A percentile compares a stretch with the other conserved stretches of the same genome.
Evolutionary conservation across 805 yeast genomes (phyloP).

Genomic region (Spencermartinsiella europaea): DNA sequence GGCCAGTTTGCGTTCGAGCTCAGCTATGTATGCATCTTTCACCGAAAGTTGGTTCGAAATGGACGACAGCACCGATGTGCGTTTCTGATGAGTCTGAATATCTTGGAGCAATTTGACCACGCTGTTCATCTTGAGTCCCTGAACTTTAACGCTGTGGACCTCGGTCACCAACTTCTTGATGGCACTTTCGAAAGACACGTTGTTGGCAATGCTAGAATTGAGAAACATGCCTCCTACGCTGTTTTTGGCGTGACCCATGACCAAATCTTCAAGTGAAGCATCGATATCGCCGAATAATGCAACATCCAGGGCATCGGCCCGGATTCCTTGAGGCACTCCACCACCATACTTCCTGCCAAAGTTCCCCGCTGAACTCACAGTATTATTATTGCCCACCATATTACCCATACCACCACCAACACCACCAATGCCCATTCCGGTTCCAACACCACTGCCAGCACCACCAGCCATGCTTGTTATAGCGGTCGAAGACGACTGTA

Average conservation of each 20-base stretch:
- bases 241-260: slow-evolving; percentile 31
- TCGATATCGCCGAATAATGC: slow-evolving; percentile 33
- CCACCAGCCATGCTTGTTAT: background rate
- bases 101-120: slow-evolving; percentile 28
- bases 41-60: slow-evolving; percentile 13
- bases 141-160: slow-evolving; percentile 31
- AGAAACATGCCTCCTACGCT: slow-evolving; percentile 32
- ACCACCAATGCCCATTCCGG: background rate
- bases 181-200: slow-evolving; percentile 31
- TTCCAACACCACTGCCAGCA: background rate
- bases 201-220: slow-evolving; percentile 27
- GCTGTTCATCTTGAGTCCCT: slow-evolving; percentile 31
- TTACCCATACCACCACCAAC: background rate
- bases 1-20: slow-evolving; percentile 15
- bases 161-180: slow-evolving; percentile 31
- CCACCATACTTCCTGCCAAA: background rate
- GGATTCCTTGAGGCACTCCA: slow-evolving; percentile 2
- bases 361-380: background rate
- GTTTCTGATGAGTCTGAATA: slow-evolving; percentile 23
- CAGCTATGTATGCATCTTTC: slow-evolving; percentile 15
- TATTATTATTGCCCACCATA: slow-evolving; percentile 1
- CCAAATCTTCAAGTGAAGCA: slow-evolving; percentile 31
- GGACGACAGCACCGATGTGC: slow-evolving; percentile 11
- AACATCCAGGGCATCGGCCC: slow-evolving; percentile 24
- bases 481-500: slow-evolving; percentile 24